These are phyloP conservation scores for Ceratocystis colombiana DNA, from an alignment of 2,329 filamentous ascomycete species.

Conservation along the genomic window DNA sequence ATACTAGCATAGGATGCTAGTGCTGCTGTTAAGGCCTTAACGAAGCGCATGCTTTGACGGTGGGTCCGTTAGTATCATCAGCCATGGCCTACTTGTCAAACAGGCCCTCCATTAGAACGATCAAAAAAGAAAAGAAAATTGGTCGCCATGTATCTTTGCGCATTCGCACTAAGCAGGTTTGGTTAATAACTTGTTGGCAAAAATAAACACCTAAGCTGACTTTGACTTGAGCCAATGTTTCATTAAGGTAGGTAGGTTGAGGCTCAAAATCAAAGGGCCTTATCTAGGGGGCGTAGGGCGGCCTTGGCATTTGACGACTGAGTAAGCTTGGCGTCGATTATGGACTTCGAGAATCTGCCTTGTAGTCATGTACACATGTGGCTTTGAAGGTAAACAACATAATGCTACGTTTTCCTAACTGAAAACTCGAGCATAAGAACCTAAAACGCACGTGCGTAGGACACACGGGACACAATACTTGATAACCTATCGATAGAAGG, in stretches of 20 bases:
- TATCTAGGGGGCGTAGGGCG: conserved; percentile 14
- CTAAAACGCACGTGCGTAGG: not conserved
- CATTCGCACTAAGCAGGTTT: not conserved
- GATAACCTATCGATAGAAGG: too few species aligned
- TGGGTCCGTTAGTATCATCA: conserved; percentile 8
- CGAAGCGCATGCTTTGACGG: conserved; percentile 11
- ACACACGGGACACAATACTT: conserved; percentile 4
- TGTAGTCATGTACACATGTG: not conserved
- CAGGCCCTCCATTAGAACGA: not conserved
- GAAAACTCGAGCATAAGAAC: not conserved
- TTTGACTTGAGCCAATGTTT: conserved; percentile 10
- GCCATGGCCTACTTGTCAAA: conserved; percentile 1
- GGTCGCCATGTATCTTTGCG: not conserved
- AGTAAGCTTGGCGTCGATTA: not conserved
- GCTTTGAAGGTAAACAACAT: not conserved
- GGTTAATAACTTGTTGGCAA: not conserved
- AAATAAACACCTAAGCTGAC: not conserved
- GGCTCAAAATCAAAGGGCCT: conserved; percentile 17
- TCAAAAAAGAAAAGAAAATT: not conserved
- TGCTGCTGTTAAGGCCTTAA: conserved; percentile 3
- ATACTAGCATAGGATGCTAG: conserved; percentile 4
- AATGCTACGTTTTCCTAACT: not conserved
- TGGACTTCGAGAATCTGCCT: not conserved
- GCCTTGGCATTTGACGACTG: conserved; percentile 15
- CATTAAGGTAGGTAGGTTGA: conserved; percentile 18